Evolutionary conservation across 2,329 filamentous ascomycete genomes (phyloP).

Genomic region (Nannizziopsis barbatae): DNA sequence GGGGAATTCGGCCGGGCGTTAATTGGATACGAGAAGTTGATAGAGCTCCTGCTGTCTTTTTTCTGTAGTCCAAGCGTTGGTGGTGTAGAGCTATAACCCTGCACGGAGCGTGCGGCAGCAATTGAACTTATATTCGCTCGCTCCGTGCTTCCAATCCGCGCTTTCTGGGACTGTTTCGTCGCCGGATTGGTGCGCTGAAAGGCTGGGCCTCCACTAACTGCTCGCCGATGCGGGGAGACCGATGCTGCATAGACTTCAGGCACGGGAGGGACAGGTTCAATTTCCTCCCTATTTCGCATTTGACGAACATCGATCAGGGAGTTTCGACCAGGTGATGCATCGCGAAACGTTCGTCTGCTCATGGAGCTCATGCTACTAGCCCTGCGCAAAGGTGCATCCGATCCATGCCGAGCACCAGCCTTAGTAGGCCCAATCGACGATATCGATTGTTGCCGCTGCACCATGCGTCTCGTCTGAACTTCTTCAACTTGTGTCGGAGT

Average conservation of each 20-base stretch:
- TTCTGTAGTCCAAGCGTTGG: conserved; percentile 29
- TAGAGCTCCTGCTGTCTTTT: conserved; percentile 32
- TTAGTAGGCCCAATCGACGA: conserved; percentile 52
- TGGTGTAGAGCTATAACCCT: conserved; percentile 22
- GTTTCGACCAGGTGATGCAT: conserved; percentile 50
- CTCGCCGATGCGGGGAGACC: conserved; percentile 30
- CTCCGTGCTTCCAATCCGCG: conserved; percentile 2
- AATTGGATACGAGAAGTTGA: conserved; percentile 41
- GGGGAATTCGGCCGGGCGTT: conserved; percentile 34
- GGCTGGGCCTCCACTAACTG: conserved; percentile 42
- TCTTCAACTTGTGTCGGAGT: conserved; percentile 70
- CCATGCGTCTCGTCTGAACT: conserved; percentile 77
- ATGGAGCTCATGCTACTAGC: conserved; percentile 67
- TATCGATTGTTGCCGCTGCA: conserved; percentile 58
- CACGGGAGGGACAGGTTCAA: conserved; percentile 61
- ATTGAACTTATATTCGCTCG: not conserved
- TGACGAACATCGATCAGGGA: conserved; percentile 28
- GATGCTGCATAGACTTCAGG: conserved; percentile 40
- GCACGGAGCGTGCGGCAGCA: not conserved
- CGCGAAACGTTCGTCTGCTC: conserved; percentile 78
- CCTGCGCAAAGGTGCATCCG: conserved; percentile 45
- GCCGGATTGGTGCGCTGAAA: conserved; percentile 38
- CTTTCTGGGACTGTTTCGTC: conserved; percentile 27
- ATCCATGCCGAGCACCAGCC: conserved; percentile 32
- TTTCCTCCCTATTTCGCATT: conserved; percentile 39